Percentiles rank a stretch among this genome's conserved stretches.
Evolutionary conservation across 129 eudicot species (phyloP).

Genomic region (Ambrosia trifida): DNA sequence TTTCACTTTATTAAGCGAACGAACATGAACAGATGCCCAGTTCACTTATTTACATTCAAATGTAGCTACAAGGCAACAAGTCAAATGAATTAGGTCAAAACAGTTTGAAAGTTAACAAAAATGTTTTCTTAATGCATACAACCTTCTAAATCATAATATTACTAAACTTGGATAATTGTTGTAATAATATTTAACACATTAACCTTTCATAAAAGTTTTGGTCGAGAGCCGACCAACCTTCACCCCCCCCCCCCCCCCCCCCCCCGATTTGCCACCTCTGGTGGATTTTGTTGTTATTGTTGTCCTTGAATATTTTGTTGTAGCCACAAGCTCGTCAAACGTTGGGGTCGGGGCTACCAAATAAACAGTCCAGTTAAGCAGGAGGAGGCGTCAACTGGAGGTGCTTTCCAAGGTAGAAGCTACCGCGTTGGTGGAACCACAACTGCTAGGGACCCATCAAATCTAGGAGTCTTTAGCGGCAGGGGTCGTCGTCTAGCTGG

Average conservation of each 20-base stretch:
- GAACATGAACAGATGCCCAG: too few species aligned
- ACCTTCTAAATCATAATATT: background rate
- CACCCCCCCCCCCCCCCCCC: background rate
- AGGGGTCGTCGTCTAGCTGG: slow-evolving; percentile 40
- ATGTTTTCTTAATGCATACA: background rate
- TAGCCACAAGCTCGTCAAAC: slow-evolving; percentile 62
- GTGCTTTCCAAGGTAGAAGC: slow-evolving; percentile 54
- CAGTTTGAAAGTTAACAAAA: background rate
- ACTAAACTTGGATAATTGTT: background rate
- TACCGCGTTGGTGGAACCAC: slow-evolving; percentile 39
- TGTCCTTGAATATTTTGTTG: slow-evolving; percentile 33
- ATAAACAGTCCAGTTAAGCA: slow-evolving; percentile 41
- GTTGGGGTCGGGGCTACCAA: slow-evolving; percentile 63
- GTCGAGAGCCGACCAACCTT: background rate
- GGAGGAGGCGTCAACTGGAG: slow-evolving; percentile 28
- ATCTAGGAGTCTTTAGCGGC: slow-evolving; percentile 37
- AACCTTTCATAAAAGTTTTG: background rate
- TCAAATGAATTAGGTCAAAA: background rate
- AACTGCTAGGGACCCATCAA: slow-evolving; percentile 15
- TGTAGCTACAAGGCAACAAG: background rate
- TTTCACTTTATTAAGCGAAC: too few species aligned
- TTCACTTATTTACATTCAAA: background rate
- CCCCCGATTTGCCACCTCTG: background rate
- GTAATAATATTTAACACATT: background rate
- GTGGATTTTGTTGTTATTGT: slow-evolving; percentile 7